phyloP scores from a whole-genome alignment of 306 rosid species.

The Cicer cuneatum region DNA sequence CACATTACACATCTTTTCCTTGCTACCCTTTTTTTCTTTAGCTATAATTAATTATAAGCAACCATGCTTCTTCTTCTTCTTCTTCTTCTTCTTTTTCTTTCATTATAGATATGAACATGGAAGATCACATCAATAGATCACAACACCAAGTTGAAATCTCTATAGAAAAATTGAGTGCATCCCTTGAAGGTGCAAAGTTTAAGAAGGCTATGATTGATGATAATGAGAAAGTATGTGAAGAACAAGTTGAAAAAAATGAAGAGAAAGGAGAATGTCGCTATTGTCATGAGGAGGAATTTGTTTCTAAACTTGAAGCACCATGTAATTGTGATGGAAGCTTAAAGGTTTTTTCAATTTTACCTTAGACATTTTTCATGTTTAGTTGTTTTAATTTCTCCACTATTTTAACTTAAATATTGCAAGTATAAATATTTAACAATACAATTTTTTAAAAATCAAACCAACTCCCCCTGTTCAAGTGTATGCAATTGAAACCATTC shows the following conservation, averaged over 20 bases:
- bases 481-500: too few species aligned
- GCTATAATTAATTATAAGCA: neutral
- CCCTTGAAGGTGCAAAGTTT: neutral
- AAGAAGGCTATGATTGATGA: neutral
- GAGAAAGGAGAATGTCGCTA: constrained; percentile 36
- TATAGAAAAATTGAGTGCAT: constrained; percentile 16
- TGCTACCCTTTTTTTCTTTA: neutral
- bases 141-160: constrained; percentile 4
- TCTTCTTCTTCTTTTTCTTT: neutral
- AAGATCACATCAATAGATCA: neutral
- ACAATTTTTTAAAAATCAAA: too few species aligned
- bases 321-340: constrained; percentile 48
- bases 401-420: neutral
- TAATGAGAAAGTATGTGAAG: neutral
- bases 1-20: neutral
- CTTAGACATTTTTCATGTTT: neutral
- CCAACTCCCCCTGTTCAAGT: too few species aligned
- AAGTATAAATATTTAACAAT: neutral
- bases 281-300: constrained; percentile 48
- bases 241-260: neutral
- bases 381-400: neutral
- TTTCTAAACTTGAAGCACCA: constrained; percentile 44
- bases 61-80: neutral
- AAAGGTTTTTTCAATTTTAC: constrained; percentile 31
- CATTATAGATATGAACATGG: constrained; percentile 16